These are phyloP conservation scores for Globisporangium echinulatum DNA, from an alignment of 352 stramenopile genomes.

Conservation along the genomic window DNA sequence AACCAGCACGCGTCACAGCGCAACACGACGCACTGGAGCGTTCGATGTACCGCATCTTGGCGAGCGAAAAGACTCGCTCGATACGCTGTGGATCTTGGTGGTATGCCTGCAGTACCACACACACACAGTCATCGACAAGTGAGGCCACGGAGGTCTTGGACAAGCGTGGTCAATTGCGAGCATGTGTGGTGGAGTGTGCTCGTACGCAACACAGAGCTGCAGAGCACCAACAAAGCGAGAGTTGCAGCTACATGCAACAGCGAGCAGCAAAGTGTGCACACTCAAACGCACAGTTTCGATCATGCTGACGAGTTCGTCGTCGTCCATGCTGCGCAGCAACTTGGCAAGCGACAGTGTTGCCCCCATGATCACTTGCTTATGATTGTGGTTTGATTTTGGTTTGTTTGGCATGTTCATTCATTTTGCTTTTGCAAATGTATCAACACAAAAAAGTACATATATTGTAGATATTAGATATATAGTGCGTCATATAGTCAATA, in stretches of 20 bases:
- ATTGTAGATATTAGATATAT: no score
- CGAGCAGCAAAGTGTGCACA: neutral
- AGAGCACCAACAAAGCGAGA: no score
- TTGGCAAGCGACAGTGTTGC: slow-evolving; percentile 42
- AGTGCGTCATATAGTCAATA: no score
- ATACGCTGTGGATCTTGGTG: slow-evolving; percentile 39
- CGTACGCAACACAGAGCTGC: no score
- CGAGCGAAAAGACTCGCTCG: slow-evolving; percentile 37
- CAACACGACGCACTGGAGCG: slow-evolving; percentile 11
- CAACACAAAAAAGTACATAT: no score
- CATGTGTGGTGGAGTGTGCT: no score
- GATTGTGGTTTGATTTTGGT: no score
- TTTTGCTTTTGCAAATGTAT: neutral
- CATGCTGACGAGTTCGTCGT: slow-evolving; percentile 44
- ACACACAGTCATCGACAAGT: no score
- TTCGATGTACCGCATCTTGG: slow-evolving; percentile 35
- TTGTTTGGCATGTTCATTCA: neutral
- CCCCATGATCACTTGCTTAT: slow-evolving; percentile 19
- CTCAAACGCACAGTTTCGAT: slow-evolving; percentile 32
- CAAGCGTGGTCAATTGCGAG: no score
- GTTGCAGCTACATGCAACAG: neutral
- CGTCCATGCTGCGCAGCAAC: slow-evolving; percentile 51
- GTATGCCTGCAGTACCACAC: slow-evolving; percentile 30
- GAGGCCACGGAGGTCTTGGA: no score
- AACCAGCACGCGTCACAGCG: neutral